phyloP scores from a whole-genome alignment of 2,329 filamentous ascomycete genomes.

The Sarocladium kiliense region DNA sequence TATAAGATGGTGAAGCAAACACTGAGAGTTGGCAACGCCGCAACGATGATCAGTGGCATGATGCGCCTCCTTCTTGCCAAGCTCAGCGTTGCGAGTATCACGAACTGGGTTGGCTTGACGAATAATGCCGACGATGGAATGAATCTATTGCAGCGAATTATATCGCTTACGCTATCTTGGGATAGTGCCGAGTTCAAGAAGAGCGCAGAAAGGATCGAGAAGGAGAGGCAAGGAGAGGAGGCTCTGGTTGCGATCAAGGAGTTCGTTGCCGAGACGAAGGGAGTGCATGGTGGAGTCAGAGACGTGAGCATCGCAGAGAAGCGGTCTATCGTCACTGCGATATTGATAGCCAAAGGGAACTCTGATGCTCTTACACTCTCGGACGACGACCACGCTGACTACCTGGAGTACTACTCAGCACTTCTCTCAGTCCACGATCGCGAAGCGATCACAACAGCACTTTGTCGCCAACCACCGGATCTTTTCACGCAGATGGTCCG shows the following conservation, averaged over 20 bases:
- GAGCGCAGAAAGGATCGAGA: constrained; percentile 59
- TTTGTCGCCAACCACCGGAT: constrained; percentile 67
- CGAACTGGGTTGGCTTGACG: constrained; percentile 74
- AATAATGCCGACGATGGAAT: constrained; percentile 69
- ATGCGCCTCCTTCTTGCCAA: constrained; percentile 71
- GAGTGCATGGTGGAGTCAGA: constrained; percentile 36
- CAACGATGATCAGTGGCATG: constrained; percentile 75
- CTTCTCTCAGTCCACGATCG: constrained; percentile 69
- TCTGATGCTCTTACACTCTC: constrained; percentile 39
- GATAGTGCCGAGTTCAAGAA: constrained; percentile 67
- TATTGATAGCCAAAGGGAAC: constrained; percentile 44
- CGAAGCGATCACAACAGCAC: constrained; percentile 59
- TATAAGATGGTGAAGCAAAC: constrained; percentile 70
- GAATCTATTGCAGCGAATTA: constrained; percentile 74
- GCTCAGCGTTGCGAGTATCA: constrained; percentile 65
- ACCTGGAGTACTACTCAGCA: constrained; percentile 65
- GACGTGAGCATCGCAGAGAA: constrained; percentile 43
- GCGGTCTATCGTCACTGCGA: constrained; percentile 60
- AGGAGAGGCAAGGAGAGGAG: constrained; percentile 55
- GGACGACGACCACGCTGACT: constrained; percentile 56
- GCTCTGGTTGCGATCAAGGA: constrained; percentile 56
- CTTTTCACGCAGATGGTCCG: constrained; percentile 64
- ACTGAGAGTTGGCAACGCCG: constrained; percentile 70
- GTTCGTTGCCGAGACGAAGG: constrained; percentile 41
- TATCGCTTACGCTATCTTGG: constrained; percentile 68